Evolutionary conservation across 2,329 filamentous ascomycete genomes (phyloP).

Genomic region (Colletotrichum sp.): DNA sequence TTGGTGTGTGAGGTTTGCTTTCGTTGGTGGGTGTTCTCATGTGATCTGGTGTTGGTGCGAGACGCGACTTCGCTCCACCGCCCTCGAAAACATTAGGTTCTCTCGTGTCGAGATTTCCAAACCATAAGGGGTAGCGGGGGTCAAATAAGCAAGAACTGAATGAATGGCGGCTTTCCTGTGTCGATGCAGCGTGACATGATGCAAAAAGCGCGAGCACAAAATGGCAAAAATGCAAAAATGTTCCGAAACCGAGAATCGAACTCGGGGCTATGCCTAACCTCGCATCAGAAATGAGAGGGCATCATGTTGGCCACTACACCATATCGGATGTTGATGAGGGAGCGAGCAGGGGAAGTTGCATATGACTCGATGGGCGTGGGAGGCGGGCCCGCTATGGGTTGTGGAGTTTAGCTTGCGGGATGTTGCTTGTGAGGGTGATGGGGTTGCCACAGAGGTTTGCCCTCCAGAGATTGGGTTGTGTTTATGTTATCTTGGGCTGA

Average conservation of each 20-base stretch:
- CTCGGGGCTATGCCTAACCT: slow-evolving; percentile 19
- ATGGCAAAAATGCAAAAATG: background rate
- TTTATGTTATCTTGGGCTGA: background rate
- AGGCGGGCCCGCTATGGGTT: background rate
- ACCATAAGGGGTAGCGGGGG: background rate
- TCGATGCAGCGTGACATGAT: background rate
- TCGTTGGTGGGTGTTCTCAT: background rate
- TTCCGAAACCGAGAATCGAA: slow-evolving; percentile 17
- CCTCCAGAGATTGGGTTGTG: background rate
- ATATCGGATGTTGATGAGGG: background rate
- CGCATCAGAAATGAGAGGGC: slow-evolving; percentile 4
- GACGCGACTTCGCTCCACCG: background rate
- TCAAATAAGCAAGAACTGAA: background rate
- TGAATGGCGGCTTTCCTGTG: background rate
- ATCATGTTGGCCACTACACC: slow-evolving; percentile 21
- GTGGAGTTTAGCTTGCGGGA: background rate
- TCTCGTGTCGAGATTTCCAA: background rate
- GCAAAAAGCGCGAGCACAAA: background rate
- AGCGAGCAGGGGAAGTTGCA: background rate
- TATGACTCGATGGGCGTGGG: background rate
- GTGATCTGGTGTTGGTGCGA: background rate
- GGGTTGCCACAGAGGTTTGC: background rate
- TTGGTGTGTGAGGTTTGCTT: background rate
- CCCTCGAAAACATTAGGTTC: background rate
- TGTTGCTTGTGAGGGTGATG: background rate